Evolutionary conservation across 2,329 filamentous ascomycete species (phyloP).

Genomic region (Cladophialophora exuberans): DNA sequence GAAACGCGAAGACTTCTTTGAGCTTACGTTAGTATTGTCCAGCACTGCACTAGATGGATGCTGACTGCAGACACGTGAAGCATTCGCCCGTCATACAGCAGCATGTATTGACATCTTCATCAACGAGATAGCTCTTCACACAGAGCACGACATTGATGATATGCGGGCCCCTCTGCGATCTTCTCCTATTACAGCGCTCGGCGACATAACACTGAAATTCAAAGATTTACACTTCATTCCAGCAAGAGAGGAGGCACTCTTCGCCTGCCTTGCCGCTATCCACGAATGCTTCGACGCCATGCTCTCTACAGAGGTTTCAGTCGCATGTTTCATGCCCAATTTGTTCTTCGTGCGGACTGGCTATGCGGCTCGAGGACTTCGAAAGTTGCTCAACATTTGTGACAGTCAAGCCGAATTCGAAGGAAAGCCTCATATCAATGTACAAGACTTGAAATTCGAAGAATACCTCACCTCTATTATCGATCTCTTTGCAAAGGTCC

Average conservation of each 20-base stretch:
- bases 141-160: slow-evolving; percentile 61
- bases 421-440: slow-evolving; percentile 50
- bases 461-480: slow-evolving; percentile 70
- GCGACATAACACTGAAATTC: slow-evolving; percentile 11
- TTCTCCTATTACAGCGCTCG: slow-evolving; percentile 60
- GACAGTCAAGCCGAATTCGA: slow-evolving; percentile 18
- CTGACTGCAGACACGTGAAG: slow-evolving; percentile 7
- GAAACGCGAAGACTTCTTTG: slow-evolving; percentile 55
- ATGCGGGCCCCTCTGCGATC: slow-evolving; percentile 35
- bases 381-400: slow-evolving; percentile 58
- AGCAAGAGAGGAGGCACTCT: slow-evolving; percentile 68
- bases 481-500: slow-evolving; percentile 62
- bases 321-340: slow-evolving; percentile 67
- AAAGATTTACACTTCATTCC: slow-evolving; percentile 41
- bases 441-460: slow-evolving; percentile 67
- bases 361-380: slow-evolving; percentile 71
- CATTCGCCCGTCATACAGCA: slow-evolving; percentile 61
- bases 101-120: slow-evolving; percentile 70
- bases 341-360: slow-evolving; percentile 72
- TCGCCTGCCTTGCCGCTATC: slow-evolving; percentile 67
- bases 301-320: slow-evolving; percentile 59
- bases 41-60: neutral
- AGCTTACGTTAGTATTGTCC: slow-evolving; percentile 51
- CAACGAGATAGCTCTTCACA: slow-evolving; percentile 73
- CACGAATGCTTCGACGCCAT: slow-evolving; percentile 69